phyloP scores from a whole-genome alignment of 2,329 filamentous ascomycete genomes.

The Lachnellula subtilissima region DNA sequence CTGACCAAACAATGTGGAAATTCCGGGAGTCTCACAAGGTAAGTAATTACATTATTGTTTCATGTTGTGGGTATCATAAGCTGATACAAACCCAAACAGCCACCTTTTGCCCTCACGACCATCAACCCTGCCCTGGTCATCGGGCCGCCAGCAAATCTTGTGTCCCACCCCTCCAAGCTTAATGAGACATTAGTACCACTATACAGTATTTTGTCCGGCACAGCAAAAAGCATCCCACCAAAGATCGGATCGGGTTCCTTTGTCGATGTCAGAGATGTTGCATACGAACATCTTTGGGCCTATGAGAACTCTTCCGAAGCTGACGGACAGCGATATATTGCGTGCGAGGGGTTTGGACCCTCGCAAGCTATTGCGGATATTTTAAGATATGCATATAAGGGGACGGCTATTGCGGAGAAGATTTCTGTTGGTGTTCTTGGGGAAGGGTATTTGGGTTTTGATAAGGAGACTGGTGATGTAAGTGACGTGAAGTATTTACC shows the following conservation, averaged over 20 bases:
- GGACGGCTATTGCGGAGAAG: conserved; percentile 25
- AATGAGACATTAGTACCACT: conserved; percentile 32
- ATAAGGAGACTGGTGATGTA: conserved; percentile 20
- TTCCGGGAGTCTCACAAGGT: conserved; percentile 33
- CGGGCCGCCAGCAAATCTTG: conserved; percentile 36
- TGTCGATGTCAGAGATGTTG: conserved; percentile 44
- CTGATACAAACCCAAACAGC: conserved; percentile 23
- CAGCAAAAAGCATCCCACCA: conserved; percentile 22
- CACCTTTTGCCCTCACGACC: conserved; percentile 35
- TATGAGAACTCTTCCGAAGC: conserved; percentile 34
- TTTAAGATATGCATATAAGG: conserved; percentile 35
- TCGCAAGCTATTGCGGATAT: conserved; percentile 40
- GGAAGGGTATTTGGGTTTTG: conserved; percentile 34
- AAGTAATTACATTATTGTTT: neutral
- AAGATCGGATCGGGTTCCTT: conserved; percentile 25
- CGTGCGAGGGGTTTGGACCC: conserved; percentile 29
- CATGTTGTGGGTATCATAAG: neutral
- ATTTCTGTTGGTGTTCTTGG: conserved; percentile 37
- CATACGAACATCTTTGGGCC: conserved; percentile 35
- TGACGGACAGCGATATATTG: conserved; percentile 40
- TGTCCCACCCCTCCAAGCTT: conserved; percentile 29
- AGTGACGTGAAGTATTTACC: conserved; percentile 10
- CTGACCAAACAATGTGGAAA: conserved; percentile 37
- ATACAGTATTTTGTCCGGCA: conserved; percentile 34
- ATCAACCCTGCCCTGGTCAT: conserved; percentile 40